phyloP scores from a whole-genome alignment of 73 alveolate species.

The Paraurostyla sp. region DNA sequence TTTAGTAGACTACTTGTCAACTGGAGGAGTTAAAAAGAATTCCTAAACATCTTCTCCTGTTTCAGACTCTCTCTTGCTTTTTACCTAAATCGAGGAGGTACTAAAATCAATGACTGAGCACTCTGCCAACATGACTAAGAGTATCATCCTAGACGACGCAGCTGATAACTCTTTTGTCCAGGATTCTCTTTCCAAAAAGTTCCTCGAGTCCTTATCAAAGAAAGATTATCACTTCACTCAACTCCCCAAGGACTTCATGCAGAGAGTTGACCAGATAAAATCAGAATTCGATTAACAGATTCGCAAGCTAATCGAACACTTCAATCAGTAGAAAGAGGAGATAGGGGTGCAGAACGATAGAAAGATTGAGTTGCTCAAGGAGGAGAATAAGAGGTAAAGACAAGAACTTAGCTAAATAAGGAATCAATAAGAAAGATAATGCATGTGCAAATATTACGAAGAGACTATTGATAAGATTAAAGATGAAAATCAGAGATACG shows the following conservation, averaged over 20 bases:
- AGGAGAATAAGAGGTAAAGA: background rate
- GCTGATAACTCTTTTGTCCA: constrained; percentile 9
- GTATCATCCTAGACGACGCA: constrained; percentile 20
- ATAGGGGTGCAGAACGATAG: background rate
- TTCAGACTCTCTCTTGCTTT: background rate
- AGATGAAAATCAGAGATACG: constrained; percentile 20
- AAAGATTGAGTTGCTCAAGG: constrained; percentile 16
- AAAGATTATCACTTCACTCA: background rate
- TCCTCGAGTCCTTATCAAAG: background rate
- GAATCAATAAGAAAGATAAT: background rate
- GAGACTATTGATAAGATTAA: background rate
- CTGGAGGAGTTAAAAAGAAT: constrained; percentile 34
- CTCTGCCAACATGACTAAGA: background rate
- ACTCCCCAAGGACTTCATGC: constrained; percentile 20
- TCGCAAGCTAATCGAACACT: background rate
- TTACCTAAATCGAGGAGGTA: constrained; percentile 11
- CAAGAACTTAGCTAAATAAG: background rate
- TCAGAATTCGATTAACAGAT: constrained; percentile 6
- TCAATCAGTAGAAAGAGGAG: constrained; percentile 18
- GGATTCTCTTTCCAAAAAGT: constrained; percentile 31
- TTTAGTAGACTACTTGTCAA: background rate
- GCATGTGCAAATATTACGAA: constrained; percentile 47
- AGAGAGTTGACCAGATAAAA: background rate
- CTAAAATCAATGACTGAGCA: constrained; percentile 28
- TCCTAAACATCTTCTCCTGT: background rate